A percentile compares a stretch with the other conserved stretches of the same genome.
Conservation (phyloP, 169 alveolate species). For the Eimeria tenella region DNA sequence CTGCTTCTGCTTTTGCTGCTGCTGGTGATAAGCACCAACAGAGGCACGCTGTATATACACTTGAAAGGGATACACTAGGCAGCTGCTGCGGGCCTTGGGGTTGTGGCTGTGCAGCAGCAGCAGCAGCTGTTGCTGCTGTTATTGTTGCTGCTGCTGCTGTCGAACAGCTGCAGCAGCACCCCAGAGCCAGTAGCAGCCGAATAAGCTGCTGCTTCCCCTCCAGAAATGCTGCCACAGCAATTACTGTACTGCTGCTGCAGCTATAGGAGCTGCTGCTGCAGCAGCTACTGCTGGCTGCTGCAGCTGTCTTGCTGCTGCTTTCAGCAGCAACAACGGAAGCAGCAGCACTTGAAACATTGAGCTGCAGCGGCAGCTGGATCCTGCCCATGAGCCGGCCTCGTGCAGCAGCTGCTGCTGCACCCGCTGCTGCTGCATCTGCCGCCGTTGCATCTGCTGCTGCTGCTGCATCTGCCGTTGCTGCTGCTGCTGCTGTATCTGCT, state of each 20-base stretch:
- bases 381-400: constrained; percentile 37
- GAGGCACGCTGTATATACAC: constrained; percentile 72
- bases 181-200: neutral
- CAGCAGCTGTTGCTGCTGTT: neutral
- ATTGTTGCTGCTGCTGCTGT: neutral
- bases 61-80: neutral
- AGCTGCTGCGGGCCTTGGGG: constrained; percentile 20
- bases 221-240: constrained; percentile 8
- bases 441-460: constrained; percentile 45
- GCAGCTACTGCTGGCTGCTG: neutral
- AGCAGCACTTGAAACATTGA: constrained; percentile 28
- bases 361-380: constrained; percentile 61
- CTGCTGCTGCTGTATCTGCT: constrained; percentile 21
- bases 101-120: constrained; percentile 29
- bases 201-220: constrained; percentile 6
- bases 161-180: constrained; percentile 5
- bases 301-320: constrained; percentile 21
- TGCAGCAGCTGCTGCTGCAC: constrained; percentile 49
- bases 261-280: neutral
- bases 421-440: constrained; percentile 44
- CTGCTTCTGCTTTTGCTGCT: constrained; percentile 39
- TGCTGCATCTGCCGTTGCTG: neutral
- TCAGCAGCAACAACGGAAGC: constrained; percentile 36
- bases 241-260: constrained; percentile 6
- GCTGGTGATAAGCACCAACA: constrained; percentile 4